Evolutionary conservation across 176 grass and related monocot species (phyloP), one percentile per base, ranked within the genome.

Genomic region (Miscanthus lutarioriparius): DNA sequence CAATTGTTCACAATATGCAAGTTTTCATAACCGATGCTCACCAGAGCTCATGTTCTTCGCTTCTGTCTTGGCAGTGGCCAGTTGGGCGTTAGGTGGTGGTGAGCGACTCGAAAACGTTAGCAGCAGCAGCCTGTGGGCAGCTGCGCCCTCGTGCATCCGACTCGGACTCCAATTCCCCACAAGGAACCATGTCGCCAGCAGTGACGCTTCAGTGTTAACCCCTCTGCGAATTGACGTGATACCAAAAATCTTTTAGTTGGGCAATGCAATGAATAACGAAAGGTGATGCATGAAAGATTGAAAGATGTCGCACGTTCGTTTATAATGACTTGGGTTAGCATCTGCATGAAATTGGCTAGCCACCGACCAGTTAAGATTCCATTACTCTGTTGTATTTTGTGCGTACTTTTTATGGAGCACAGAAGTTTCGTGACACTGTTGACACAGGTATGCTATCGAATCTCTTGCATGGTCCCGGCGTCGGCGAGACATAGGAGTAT

Each of bases 101-200:
- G 12, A 67, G 56, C 74, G 59, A 75, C 75, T 87, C 84, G 88
- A 83, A 86, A 87, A 79, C 84, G 84, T 75, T 74, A 45, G 38
- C 22, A 56, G 28, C 22, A 22, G 54, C 69, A 17, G 56, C 74
- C 59, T 79, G 67, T 63, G 45, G 75, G 44, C 79, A 86, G 43
- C 67, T 68, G 58, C 72, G 9, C 49, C 78, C 47, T 77, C 76
- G 65, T 65, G 54, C 65, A 82, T 86, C 56, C 37, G 81, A 80
- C 53, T 20, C 48, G 83, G 48, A 70, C 64, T 68, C 83, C 51
- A 56, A 36, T 80, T 59, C 40, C 12, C 68, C 44, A 26, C 44
- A 49, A 58, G 56, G 56, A 61, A 61, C n/a, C 56, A 51, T 71
- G 56, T 61, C n/a, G 56, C 22, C 64, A 89, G 64, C 83, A 58